A percentile compares a stretch with the other conserved stretches of the same genome.
phyloP scores from a whole-genome alignment of 2,329 filamentous ascomycete genomes.

The Arthrobotrys pseudoclavata region DNA sequence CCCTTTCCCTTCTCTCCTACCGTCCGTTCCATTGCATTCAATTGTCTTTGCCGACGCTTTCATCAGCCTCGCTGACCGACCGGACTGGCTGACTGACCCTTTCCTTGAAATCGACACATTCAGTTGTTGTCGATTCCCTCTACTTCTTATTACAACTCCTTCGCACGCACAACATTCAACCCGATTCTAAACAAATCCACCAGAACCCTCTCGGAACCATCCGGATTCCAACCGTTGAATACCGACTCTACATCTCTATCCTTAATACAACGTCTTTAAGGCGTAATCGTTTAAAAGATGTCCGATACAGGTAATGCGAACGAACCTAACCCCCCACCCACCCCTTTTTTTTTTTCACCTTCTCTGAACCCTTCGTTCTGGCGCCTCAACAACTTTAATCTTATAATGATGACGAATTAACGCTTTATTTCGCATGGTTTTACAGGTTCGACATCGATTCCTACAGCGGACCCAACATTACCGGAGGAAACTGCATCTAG shows the following conservation, averaged over 20 bases:
- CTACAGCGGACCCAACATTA: slow-evolving; percentile 9
- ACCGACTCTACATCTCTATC: slow-evolving; percentile 3
- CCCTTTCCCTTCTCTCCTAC: neutral
- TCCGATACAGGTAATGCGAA: slow-evolving; percentile 45
- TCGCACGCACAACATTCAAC: neutral
- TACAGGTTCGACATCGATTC: neutral
- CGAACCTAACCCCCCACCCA: neutral
- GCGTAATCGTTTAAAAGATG: slow-evolving; percentile 12
- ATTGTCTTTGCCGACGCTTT: neutral
- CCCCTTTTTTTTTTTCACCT: neutral
- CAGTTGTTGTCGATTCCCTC: slow-evolving; percentile 52
- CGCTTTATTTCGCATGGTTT: neutral
- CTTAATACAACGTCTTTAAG: slow-evolving; percentile 12
- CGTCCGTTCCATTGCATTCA: neutral
- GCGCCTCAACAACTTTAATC: slow-evolving; percentile 1
- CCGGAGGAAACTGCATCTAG: neutral
- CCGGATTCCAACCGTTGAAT: slow-evolving; percentile 15
- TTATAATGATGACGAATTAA: neutral
- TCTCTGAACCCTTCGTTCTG: neutral
- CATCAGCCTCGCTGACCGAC: neutral
- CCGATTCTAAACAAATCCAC: neutral
- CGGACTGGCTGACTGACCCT: neutral
- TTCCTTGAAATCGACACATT: slow-evolving; percentile 45
- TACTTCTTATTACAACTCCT: slow-evolving; percentile 1
- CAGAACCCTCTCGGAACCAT: slow-evolving; percentile 3